A percentile compares a stretch with the other conserved stretches of the same genome.
These are phyloP conservation scores for Athelia psychrophila DNA, from an alignment of 1,284 basidiomycete genomes.

Conservation along the genomic window DNA sequence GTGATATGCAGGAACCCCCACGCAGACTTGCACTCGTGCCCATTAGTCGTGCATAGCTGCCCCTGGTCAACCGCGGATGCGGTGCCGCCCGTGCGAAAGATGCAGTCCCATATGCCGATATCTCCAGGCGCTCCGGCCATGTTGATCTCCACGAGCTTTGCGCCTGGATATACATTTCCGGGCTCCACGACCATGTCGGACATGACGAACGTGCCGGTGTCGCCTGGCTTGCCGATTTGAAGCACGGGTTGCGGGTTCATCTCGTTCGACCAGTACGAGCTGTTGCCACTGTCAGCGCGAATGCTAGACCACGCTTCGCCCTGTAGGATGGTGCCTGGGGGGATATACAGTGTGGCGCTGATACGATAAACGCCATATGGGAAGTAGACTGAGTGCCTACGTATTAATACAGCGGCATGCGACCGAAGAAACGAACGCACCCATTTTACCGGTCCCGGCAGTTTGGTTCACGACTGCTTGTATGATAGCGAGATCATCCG, in stretches of 20 bases:
- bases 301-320: background rate
- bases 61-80: background rate
- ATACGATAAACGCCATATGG: background rate
- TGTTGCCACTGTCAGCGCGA: background rate
- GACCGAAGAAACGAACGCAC: background rate
- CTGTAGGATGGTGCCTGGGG: background rate
- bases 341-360: background rate
- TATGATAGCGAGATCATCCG: slow-evolving; percentile 46
- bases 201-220: background rate
- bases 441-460: background rate
- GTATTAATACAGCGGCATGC: background rate
- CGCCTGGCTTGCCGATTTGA: background rate
- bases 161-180: background rate
- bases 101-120: background rate
- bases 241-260: background rate
- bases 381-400: background rate
- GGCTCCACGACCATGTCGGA: slow-evolving; percentile 1
- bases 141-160: background rate
- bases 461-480: slow-evolving; percentile 33
- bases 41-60: background rate
- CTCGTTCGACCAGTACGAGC: background rate
- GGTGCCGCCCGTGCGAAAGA: background rate
- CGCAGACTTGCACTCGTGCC: background rate
- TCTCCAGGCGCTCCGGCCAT: background rate
- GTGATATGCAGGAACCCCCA: background rate